phyloP scores from a whole-genome alignment of 2,329 filamentous ascomycete species.

The Aspergillus calidoustus region DNA sequence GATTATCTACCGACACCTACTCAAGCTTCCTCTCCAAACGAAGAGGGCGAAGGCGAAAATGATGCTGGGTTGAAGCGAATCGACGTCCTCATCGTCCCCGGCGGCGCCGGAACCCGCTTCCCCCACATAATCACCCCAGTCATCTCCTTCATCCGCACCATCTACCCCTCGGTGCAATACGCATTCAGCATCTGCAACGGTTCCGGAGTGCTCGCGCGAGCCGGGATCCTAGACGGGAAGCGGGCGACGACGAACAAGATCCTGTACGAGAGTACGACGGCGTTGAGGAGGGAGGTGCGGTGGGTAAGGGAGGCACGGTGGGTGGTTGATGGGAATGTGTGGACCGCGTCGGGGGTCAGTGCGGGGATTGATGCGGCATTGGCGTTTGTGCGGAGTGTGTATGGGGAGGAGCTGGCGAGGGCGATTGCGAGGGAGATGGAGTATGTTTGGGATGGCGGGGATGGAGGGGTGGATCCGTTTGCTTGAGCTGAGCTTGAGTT shows the following conservation, averaged over 20 bases:
- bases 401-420: not conserved
- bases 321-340: slow-evolving; percentile 10
- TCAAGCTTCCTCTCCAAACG: not conserved
- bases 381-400: slow-evolving; percentile 4
- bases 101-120: not conserved
- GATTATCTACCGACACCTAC: not conserved
- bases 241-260: slow-evolving; percentile 18
- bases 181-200: not conserved
- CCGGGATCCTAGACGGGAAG: slow-evolving; percentile 12
- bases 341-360: slow-evolving; percentile 2
- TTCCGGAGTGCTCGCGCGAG: not conserved
- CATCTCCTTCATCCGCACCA: not conserved
- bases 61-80: not conserved
- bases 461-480: slow-evolving; percentile 14
- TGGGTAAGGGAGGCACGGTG: slow-evolving; percentile 17
- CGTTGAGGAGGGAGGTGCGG: not conserved
- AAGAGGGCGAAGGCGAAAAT: not conserved
- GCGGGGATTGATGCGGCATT: slow-evolving; percentile 11
- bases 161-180: not conserved
- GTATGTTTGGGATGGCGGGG: slow-evolving; percentile 11
- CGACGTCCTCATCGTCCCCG: not conserved
- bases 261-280: slow-evolving; percentile 2
- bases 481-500: not conserved
- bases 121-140: not conserved
- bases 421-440: slow-evolving; percentile 9